Base-by-base conservation (phyloP, 495 filamentous ascomycete species). In the Lepidopterella palustris region DNA sequence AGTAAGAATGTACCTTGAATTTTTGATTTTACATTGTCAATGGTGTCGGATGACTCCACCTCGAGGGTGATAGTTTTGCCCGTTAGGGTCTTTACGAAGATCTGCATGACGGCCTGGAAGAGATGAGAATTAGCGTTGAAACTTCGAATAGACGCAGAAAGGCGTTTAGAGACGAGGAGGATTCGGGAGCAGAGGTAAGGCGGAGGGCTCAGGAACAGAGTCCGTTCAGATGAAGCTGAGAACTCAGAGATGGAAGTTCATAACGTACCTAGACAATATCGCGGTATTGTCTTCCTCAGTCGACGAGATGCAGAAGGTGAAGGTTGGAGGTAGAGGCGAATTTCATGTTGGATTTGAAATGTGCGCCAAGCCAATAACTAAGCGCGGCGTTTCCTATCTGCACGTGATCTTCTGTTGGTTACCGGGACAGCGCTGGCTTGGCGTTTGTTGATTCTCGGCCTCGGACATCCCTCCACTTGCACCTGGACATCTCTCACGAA, bases 31-130 rank as follows among this genome's bases (percentile, higher is more conserved):
- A 98, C 93, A 88, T 97, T 97, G 84, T 97, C 95, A 77, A 99
- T 97, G 72, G 92, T 97, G 80, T 99, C 95, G 70, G 85, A 90
- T 60, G 92, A 96, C 87, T 97, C 93, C 79, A 97, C 95, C 92
- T 99, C 93, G 72, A 99, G 95, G 89, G 93, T 99, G 87, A 97
- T 97, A 74, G 93, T 99, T 87, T 97, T 99, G 74, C 93, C 93
- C 88, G 95, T 97, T 63, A 98, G 92, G 90, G 93, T 97, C 84
- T 97, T 97, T 76, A 97, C 93, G 87, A 98, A 97, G 81, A 96
- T 97, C 87, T 97, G 92, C 93, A 97, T 97, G 79, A 79, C 80
- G 60, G 52, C 62, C 62, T 62, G 24, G 32, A 4, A 4, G n/a
- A 18, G 21, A 55, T 2, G 54, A 47, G 18, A 18, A 23, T 54